A percentile compares a stretch with the other conserved stretches of the same genome.
phyloP scores from a whole-genome alignment of 768 basidiomycete genomes.

The Macrolepiota albuminosa region DNA sequence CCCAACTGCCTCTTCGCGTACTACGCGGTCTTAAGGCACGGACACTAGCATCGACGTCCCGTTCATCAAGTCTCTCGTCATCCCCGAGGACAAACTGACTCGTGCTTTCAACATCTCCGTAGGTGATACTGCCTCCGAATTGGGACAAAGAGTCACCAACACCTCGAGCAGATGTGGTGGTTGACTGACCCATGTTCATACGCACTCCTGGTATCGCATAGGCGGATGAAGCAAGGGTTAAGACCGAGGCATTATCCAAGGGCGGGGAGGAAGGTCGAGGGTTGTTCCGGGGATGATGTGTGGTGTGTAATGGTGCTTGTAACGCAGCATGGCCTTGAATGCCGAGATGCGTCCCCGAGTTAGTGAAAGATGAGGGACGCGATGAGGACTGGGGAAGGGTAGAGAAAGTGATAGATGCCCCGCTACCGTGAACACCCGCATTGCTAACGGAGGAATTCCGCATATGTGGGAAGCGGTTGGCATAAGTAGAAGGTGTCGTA shows the following conservation, averaged over 20 bases:
- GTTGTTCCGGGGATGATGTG: constrained; percentile 94
- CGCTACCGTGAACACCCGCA: constrained; percentile 38
- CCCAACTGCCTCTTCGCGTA: constrained; percentile 87
- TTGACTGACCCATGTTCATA: constrained; percentile 39
- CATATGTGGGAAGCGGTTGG: constrained; percentile 55
- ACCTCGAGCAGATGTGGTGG: constrained; percentile 47
- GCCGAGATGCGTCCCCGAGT: constrained; percentile 21
- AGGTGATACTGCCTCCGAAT: constrained; percentile 55
- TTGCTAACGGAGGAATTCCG: constrained; percentile 47
- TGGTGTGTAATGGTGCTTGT: constrained; percentile 85
- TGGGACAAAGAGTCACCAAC: constrained; percentile 66
- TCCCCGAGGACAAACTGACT: constrained; percentile 66
- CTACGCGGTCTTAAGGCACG: constrained; percentile 85
- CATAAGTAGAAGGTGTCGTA: constrained; percentile 47
- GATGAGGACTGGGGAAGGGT: constrained; percentile 51
- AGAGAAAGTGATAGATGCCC: constrained; percentile 70
- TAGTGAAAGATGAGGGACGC: constrained; percentile 38
- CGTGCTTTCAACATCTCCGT: constrained; percentile 59
- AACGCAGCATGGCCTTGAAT: constrained; percentile 20
- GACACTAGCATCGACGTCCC: constrained; percentile 84
- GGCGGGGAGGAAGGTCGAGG: constrained; percentile 91
- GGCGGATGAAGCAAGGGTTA: constrained; percentile 92
- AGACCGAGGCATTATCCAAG: constrained; percentile 83
- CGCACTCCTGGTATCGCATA: constrained; percentile 69
- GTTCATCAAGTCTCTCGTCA: constrained; percentile 58